Evolutionary conservation across 2,329 filamentous ascomycete species (phyloP).

Genomic region (Neofusicoccum umdonicola): DNA sequence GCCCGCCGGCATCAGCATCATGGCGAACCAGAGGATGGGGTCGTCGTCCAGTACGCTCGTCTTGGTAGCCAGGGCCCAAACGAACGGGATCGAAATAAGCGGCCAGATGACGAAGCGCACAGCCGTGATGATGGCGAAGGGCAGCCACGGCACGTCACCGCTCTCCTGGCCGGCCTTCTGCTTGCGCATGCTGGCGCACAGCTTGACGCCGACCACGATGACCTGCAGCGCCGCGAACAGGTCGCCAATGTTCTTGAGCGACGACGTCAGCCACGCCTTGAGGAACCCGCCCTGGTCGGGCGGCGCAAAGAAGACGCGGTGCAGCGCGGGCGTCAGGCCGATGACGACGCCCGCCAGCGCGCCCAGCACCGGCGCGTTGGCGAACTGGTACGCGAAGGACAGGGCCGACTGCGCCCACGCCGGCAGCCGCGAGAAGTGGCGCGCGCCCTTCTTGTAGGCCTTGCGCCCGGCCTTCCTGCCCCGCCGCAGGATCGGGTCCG

Average conservation of each 20-base stretch:
- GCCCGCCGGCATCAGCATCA: conserved; percentile 60
- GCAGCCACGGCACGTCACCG: conserved; percentile 47
- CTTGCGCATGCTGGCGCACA: conserved; percentile 53
- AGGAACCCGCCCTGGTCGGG: conserved; percentile 61
- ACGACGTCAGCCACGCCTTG: conserved; percentile 64
- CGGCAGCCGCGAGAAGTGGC: conserved; percentile 37
- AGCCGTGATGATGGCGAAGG: conserved; percentile 52
- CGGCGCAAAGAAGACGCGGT: conserved; percentile 60
- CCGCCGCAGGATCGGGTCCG: conserved; percentile 33
- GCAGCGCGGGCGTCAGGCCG: conserved; percentile 59
- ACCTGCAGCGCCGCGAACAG: conserved; percentile 66
- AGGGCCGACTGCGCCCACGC: conserved; percentile 40
- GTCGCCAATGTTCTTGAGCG: conserved; percentile 60
- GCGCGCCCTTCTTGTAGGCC: conserved; percentile 33
- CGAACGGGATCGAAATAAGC: conserved; percentile 50
- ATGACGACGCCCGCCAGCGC: conserved; percentile 58
- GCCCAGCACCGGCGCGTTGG: conserved; percentile 62
- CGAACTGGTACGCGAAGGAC: conserved; percentile 49
- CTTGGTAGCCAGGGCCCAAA: conserved; percentile 55
- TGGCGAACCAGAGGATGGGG: conserved; percentile 64
- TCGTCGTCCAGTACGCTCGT: conserved; percentile 53
- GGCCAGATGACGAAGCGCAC: conserved; percentile 64
- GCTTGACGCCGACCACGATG: conserved; percentile 65
- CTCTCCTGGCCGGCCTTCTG: conserved; percentile 45
- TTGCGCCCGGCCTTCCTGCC: conserved; percentile 30